phyloP scores from a whole-genome alignment of 2,329 filamentous ascomycete genomes.

The Acrodontium crateriforme region DNA sequence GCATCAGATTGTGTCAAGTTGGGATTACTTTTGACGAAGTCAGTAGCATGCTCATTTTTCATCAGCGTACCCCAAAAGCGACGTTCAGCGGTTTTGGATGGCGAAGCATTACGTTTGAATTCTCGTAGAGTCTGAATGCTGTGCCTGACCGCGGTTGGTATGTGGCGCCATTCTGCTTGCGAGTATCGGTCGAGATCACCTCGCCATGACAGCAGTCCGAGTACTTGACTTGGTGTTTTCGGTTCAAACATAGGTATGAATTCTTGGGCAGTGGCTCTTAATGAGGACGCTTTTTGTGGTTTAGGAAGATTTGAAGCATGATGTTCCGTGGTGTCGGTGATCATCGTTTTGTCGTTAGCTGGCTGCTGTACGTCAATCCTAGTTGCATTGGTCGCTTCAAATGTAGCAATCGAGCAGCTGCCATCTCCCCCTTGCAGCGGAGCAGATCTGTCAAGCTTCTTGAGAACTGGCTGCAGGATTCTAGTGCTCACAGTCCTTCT shows the following conservation, averaged over 20 bases:
- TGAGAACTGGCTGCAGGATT: constrained; percentile 8
- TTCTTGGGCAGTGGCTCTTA: constrained; percentile 14
- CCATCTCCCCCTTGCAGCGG: constrained; percentile 1
- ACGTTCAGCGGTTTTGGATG: constrained; percentile 4
- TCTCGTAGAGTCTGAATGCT: constrained; percentile 5
- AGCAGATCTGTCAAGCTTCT: constrained; percentile 5
- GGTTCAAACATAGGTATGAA: constrained; percentile 13
- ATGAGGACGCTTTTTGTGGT: constrained; percentile 3
- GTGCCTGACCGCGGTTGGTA: constrained; percentile 4
- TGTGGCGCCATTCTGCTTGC: constrained; percentile 1
- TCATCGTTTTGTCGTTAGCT: background rate
- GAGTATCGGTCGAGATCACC: constrained; percentile 4
- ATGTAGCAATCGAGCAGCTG: too few species aligned
- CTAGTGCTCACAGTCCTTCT: constrained; percentile 7
- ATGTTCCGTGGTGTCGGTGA: constrained; percentile 3
- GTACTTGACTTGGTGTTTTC: constrained; percentile 5
- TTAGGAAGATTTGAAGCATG: too few species aligned
- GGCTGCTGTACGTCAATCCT: background rate
- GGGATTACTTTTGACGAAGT: background rate
- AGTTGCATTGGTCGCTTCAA: constrained; percentile 1
- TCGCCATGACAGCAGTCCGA: constrained; percentile 6
- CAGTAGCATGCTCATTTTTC: background rate
- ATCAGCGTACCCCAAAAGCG: constrained; percentile 8
- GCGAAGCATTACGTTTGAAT: constrained; percentile 2
- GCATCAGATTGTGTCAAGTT: too few species aligned